A percentile compares a stretch with the other conserved stretches of the same genome.
phyloP scores from a whole-genome alignment of 1,284 basidiomycete genomes.

The Cryptococcus sp. region DNA sequence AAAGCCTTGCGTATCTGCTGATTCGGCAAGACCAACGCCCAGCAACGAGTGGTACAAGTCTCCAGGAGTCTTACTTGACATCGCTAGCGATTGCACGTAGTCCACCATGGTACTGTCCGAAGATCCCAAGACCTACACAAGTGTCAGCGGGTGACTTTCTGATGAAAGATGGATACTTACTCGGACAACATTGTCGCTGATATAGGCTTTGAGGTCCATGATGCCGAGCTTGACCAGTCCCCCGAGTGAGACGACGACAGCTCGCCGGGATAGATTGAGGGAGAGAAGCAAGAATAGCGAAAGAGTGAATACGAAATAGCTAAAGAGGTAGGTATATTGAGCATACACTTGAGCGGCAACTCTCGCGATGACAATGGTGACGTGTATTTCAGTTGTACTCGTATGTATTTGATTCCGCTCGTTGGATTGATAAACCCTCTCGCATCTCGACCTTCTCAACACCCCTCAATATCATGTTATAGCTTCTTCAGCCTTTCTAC shows the following conservation, averaged over 20 bases:
- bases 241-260: no score
- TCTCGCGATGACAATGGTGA: not conserved
- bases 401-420: not conserved
- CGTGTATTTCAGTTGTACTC: not conserved
- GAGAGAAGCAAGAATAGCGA: not conserved
- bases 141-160: slow-evolving; percentile 14
- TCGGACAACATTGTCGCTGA: slow-evolving; percentile 80
- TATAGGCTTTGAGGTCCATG: slow-evolving; percentile 63
- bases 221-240: not conserved
- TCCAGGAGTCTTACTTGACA: slow-evolving; percentile 76
- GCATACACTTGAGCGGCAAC: not conserved
- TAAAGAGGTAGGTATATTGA: not conserved
- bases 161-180: slow-evolving; percentile 56
- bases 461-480: not conserved
- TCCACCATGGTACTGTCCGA: slow-evolving; percentile 79
- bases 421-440: not conserved
- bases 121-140: slow-evolving; percentile 70
- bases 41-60: slow-evolving; percentile 73
- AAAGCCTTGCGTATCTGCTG: slow-evolving; percentile 75
- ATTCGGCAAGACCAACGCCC: slow-evolving; percentile 75
- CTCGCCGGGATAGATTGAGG: not conserved
- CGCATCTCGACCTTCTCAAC: not conserved
- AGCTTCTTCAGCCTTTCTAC: not conserved
- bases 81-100: slow-evolving; percentile 83
- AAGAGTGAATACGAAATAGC: not conserved